Conservation (phyloP, 2,329 filamentous ascomycete genomes). For the Sordariomycetes sp. region DNA sequence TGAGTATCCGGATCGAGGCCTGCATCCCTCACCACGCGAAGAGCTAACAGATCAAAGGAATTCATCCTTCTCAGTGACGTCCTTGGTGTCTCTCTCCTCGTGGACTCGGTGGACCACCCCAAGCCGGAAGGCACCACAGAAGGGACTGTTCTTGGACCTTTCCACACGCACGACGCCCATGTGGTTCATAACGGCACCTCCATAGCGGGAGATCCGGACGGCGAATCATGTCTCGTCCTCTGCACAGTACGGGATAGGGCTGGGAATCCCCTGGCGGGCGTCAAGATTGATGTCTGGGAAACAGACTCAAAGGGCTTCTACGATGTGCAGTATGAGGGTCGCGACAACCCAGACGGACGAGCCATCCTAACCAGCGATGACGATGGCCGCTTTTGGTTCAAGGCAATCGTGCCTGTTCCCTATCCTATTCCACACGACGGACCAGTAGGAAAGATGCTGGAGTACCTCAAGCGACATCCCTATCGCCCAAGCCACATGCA, state of each 20-base stretch:
- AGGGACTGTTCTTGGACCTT: conserved; percentile 68
- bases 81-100: conserved; percentile 61
- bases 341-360: conserved; percentile 27
- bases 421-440: conserved; percentile 82
- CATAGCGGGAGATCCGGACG: conserved; percentile 56
- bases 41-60: conserved; percentile 30
- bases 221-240: conserved; percentile 54
- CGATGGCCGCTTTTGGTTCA: conserved; percentile 60
- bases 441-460: conserved; percentile 65
- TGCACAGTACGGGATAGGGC: conserved; percentile 54
- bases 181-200: conserved; percentile 34
- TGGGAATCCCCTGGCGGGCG: conserved; percentile 47
- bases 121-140: conserved; percentile 58
- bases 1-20: conserved; percentile 17
- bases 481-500: conserved; percentile 51
- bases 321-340: conserved; percentile 59
- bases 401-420: conserved; percentile 70
- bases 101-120: conserved; percentile 69
- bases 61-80: conserved; percentile 70
- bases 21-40: not conserved
- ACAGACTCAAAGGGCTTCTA: conserved; percentile 65
- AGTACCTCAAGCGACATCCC: conserved; percentile 52
- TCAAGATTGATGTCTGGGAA: conserved; percentile 70
- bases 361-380: conserved; percentile 16
- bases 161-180: conserved; percentile 64